Percentiles rank a stretch among this genome's conserved stretches.
Conservation (phyloP, 129 eudicot genomes). For the Daucus carota region DH1_v3.0 NC_030384.2:40178001-40178500, state of each 20-base stretch:
- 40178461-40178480: not conserved
- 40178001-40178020: slow-evolving; percentile 59
- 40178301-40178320: not conserved
- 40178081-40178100: slow-evolving; percentile 87
- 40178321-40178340: not conserved
- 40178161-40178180: not conserved
- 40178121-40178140: not conserved
- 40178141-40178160: not conserved
- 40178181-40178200: not conserved
- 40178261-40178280: not conserved
- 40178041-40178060: slow-evolving; percentile 70
- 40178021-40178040: slow-evolving; percentile 69
- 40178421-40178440: not conserved
- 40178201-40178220: not conserved
- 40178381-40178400: not conserved
- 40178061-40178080: slow-evolving; percentile 66
- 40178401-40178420: not conserved
- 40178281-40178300: not conserved
- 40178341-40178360: not conserved
- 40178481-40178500: not conserved
- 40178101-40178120: slow-evolving; percentile 57
- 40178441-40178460: not conserved
- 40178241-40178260: not conserved
- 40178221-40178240: not conserved
- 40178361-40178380: not conserved